A percentile compares a stretch with the other conserved stretches of the same genome.
Conservation (phyloP, 2,329 filamentous ascomycete species). For the Microdochium trichocladiopsis region DNA sequence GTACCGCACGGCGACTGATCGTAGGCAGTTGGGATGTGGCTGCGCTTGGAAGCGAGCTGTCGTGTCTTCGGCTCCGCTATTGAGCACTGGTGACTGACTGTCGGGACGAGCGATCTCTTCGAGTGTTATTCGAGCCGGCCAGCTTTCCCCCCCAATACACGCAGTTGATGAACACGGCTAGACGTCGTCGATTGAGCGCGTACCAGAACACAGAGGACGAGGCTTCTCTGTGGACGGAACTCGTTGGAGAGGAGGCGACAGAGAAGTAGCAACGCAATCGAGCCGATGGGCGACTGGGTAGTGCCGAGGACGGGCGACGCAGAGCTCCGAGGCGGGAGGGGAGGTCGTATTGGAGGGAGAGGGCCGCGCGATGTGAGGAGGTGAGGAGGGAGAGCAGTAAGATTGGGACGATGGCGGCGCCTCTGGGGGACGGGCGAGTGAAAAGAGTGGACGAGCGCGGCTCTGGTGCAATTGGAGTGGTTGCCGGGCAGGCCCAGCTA, state of each 20-base stretch:
- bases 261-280: too few species aligned
- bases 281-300: background rate
- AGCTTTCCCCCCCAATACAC: too few species aligned
- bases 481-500: background rate
- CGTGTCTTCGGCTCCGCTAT: background rate
- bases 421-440: background rate
- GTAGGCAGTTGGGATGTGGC: background rate
- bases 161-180: too few species aligned
- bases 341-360: background rate
- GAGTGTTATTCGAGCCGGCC: too few species aligned
- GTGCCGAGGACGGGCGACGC: constrained; percentile 10
- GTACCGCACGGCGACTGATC: background rate
- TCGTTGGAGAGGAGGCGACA: too few species aligned
- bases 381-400: background rate
- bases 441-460: background rate
- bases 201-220: too few species aligned
- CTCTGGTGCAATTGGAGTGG: background rate
- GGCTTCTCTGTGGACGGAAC: too few species aligned
- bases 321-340: constrained; percentile 1
- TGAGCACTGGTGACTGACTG: background rate
- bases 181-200: too few species aligned
- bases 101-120: background rate
- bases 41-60: background rate
- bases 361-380: background rate
- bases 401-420: background rate